Conservation (phyloP, 352 stramenopile genomes). For the Globisporangium yorkense region DNA sequence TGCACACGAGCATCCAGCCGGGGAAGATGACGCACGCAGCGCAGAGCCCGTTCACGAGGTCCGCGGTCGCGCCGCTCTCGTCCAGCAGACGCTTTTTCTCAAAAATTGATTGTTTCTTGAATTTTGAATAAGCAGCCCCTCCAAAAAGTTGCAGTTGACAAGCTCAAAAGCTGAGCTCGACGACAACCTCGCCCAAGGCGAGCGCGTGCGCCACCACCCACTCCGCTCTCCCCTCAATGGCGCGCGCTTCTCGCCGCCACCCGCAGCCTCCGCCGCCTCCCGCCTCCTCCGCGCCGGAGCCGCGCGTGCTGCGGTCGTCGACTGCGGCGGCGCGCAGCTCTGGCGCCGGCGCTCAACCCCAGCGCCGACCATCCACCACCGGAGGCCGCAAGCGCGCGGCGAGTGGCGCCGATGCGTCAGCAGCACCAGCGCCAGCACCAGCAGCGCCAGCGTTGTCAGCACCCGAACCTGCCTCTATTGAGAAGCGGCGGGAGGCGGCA, state of each 20-base stretch:
- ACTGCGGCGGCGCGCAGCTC: background rate
- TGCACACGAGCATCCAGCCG: constrained; percentile 43
- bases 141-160: too few relatives aligned
- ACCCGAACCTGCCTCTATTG: too few relatives aligned
- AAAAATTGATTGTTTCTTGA: too few relatives aligned
- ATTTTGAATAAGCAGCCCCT: too few relatives aligned
- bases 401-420: background rate
- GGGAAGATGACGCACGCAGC: constrained; percentile 42
- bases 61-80: constrained; percentile 24
- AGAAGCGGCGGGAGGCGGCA: too few relatives aligned
- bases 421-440: too few relatives aligned
- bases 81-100: constrained; percentile 21
- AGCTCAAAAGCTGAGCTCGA: too few relatives aligned
- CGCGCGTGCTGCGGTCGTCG: background rate
- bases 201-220: too few relatives aligned
- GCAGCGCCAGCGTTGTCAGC: too few relatives aligned
- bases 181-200: too few relatives aligned
- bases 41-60: constrained; percentile 30
- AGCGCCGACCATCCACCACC: background rate
- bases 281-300: background rate
- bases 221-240: too few relatives aligned
- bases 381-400: background rate
- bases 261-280: background rate
- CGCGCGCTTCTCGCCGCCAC: too few relatives aligned
- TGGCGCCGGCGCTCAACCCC: background rate